Percentiles rank a stretch among this genome's conserved stretches.
Conservation (phyloP, 2,329 filamentous ascomycete species). For the Fusarium citri region DNA sequence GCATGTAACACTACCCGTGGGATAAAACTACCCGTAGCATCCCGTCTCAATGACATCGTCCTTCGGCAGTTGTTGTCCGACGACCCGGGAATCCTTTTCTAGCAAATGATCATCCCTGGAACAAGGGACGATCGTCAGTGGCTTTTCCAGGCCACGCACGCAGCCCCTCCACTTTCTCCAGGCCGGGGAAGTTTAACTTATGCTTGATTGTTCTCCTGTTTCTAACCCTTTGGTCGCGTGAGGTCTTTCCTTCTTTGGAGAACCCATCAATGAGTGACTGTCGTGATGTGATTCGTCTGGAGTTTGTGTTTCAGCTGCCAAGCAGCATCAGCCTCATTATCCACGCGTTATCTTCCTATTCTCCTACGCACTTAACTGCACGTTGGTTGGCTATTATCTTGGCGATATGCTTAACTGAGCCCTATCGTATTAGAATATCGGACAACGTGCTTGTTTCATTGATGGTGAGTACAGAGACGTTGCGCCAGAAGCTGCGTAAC, state of each 20-base stretch:
- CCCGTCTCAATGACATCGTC: slow-evolving; percentile 3
- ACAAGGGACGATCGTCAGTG: slow-evolving; percentile 18
- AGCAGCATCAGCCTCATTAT: slow-evolving; percentile 34
- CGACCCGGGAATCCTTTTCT: not conserved
- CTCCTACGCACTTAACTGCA: not conserved
- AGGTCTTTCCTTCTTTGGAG: slow-evolving; percentile 24
- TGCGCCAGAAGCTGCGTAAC: slow-evolving; percentile 11
- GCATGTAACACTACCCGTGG: not conserved
- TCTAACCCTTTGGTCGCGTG: slow-evolving; percentile 23
- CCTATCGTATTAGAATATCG: slow-evolving; percentile 18
- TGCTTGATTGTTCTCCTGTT: slow-evolving; percentile 17
- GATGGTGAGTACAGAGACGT: not conserved
- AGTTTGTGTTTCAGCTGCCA: slow-evolving; percentile 16
- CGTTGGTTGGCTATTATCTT: slow-evolving; percentile 9
- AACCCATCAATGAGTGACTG: not conserved
- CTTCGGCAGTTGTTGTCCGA: slow-evolving; percentile 15
- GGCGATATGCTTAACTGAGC: slow-evolving; percentile 6
- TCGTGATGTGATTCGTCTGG: slow-evolving; percentile 12
- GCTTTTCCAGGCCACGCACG: slow-evolving; percentile 31
- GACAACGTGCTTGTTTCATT: slow-evolving; percentile 11
- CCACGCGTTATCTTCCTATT: slow-evolving; percentile 24
- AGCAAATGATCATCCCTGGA: not conserved
- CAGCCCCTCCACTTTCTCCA: slow-evolving; percentile 17
- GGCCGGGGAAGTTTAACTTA: slow-evolving; percentile 8
- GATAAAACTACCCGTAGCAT: not conserved